phyloP scores from a whole-genome alignment of 345 rosid genomes.

The Nasturtium officinale region DNA sequence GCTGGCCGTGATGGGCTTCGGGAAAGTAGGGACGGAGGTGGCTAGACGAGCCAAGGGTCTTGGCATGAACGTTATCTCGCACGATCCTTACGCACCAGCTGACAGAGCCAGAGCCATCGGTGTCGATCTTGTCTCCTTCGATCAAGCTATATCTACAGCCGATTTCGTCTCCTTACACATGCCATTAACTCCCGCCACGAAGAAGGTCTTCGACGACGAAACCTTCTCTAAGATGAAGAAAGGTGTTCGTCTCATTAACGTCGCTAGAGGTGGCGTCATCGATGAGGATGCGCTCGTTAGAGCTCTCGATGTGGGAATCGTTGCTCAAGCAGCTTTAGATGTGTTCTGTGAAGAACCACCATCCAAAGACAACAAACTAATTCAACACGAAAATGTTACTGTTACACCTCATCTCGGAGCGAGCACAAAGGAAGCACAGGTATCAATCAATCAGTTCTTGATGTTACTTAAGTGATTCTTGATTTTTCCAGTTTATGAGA shows the following conservation, averaged over 20 bases:
- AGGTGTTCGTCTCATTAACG: constrained; percentile 79
- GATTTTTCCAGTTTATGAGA: background rate
- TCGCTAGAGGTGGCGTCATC: constrained; percentile 89
- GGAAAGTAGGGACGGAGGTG: constrained; percentile 87
- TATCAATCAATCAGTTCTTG: background rate
- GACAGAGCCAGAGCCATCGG: constrained; percentile 82
- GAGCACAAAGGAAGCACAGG: constrained; percentile 94
- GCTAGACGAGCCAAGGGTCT: constrained; percentile 85
- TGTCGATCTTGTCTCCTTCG: constrained; percentile 79
- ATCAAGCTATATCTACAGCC: constrained; percentile 67
- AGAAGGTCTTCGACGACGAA: constrained; percentile 64
- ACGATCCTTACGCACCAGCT: constrained; percentile 83
- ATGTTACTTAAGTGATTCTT: background rate
- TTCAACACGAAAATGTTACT: constrained; percentile 71
- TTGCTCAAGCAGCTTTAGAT: constrained; percentile 91
- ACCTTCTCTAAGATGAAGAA: constrained; percentile 71
- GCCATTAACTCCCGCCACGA: constrained; percentile 71
- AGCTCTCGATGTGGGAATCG: constrained; percentile 68
- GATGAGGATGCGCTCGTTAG: constrained; percentile 80
- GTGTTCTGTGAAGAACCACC: constrained; percentile 81
- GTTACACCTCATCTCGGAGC: constrained; percentile 95
- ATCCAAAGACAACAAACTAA: constrained; percentile 55
- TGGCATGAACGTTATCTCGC: constrained; percentile 83
- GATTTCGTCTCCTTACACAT: constrained; percentile 84
- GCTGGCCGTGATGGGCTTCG: constrained; percentile 83